Conservation (phyloP, 305 asterid genomes). For the Fraxinus floribunda region DNA sequence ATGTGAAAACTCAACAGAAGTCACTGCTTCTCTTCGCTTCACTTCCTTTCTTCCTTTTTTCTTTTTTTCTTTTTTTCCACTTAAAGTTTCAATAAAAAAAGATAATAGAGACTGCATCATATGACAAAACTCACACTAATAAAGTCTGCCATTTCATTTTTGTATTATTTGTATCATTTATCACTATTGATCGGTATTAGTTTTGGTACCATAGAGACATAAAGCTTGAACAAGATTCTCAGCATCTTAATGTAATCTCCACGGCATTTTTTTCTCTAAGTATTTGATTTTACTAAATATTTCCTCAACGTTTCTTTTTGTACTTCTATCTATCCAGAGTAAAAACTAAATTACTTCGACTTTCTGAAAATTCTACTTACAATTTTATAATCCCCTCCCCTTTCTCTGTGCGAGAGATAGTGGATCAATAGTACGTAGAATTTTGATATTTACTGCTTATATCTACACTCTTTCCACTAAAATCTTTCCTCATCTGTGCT, state of each 20-base stretch:
- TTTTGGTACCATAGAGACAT: neutral
- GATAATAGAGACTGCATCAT: neutral
- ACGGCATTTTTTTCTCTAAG: neutral
- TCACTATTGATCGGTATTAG: neutral
- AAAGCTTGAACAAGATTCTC: slow-evolving; percentile 2
- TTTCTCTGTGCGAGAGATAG: neutral
- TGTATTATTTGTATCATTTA: neutral
- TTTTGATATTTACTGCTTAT: neutral
- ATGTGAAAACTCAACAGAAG: neutral
- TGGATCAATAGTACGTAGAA: neutral
- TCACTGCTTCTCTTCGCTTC: neutral
- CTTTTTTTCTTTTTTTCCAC: neutral
- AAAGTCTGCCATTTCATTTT: neutral
- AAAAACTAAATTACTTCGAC: neutral
- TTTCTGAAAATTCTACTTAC: neutral
- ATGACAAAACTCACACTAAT: neutral
- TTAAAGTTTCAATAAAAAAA: neutral
- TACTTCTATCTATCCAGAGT: neutral
- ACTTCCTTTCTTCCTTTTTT: neutral
- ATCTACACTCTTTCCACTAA: neutral
- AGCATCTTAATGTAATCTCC: neutral
- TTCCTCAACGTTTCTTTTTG: neutral
- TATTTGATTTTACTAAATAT: neutral
- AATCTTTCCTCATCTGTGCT: neutral
- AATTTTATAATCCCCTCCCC: neutral